Percentiles rank a stretch among this genome's conserved stretches.
phyloP scores from a whole-genome alignment of 139 green algal species.

The Micromonas commoda region DNA sequence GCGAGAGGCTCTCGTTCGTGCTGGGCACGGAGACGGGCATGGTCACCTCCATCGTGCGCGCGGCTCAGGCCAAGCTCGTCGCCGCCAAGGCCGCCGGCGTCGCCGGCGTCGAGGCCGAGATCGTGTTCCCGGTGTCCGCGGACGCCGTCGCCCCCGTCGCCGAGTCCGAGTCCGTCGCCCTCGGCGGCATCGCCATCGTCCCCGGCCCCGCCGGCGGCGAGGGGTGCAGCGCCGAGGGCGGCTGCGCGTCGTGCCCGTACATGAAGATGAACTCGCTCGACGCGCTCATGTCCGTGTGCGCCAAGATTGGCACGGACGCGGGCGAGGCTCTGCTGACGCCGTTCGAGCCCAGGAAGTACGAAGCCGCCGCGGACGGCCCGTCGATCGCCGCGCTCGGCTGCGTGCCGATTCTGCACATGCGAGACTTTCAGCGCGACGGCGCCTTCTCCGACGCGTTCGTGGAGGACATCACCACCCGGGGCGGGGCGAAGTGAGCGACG shows the following conservation, averaged over 20 bases:
- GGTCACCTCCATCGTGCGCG: constrained; percentile 91
- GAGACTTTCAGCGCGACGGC: constrained; percentile 73
- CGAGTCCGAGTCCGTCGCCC: constrained; percentile 1
- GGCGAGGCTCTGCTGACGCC: constrained; percentile 60
- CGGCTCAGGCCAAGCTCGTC: constrained; percentile 59
- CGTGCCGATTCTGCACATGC: constrained; percentile 94
- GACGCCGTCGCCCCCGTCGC: constrained; percentile 65
- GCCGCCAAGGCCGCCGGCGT: not conserved
- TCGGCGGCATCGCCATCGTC: constrained; percentile 49
- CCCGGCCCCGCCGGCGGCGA: constrained; percentile 65
- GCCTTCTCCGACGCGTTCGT: constrained; percentile 57
- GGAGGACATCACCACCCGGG: constrained; percentile 38
- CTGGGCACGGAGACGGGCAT: constrained; percentile 96
- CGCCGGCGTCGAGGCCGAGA: constrained; percentile 78
- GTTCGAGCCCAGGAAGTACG: constrained; percentile 50
- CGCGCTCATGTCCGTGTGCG: constrained; percentile 42
- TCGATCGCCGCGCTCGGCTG: constrained; percentile 59
- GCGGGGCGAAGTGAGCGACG: not conserved
- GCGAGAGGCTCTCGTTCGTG: constrained; percentile 79
- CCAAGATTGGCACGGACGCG: constrained; percentile 40
- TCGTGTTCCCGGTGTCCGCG: constrained; percentile 89
- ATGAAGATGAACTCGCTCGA: constrained; percentile 76
- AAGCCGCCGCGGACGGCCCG: not conserved
- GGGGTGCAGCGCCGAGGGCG: constrained; percentile 83
- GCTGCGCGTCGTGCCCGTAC: constrained; percentile 93